Percentiles rank a stretch among this genome's conserved stretches.
phyloP scores from a whole-genome alignment of 2,329 filamentous ascomycete genomes.

The Massarina eburnea region DNA sequence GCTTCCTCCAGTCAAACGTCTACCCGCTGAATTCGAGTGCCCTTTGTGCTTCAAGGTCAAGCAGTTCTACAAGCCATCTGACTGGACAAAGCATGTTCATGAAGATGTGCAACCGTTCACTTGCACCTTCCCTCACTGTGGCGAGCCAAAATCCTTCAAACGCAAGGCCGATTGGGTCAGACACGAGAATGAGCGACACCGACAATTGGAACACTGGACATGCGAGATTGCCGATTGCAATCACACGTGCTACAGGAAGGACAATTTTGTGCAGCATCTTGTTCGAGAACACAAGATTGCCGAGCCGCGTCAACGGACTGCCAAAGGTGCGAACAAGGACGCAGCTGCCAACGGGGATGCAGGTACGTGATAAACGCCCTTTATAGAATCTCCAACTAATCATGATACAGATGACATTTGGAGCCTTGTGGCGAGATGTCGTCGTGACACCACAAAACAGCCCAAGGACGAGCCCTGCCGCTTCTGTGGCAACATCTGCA shows the following conservation, averaged over 20 bases:
- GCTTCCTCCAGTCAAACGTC: constrained; percentile 71
- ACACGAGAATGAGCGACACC: constrained; percentile 88
- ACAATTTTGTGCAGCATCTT: constrained; percentile 92
- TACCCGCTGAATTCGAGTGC: constrained; percentile 89
- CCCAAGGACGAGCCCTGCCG: constrained; percentile 79
- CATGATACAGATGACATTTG: constrained; percentile 63
- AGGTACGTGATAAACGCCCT: constrained; percentile 16
- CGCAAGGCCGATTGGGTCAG: constrained; percentile 94
- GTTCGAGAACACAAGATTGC: constrained; percentile 86
- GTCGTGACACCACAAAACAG: constrained; percentile 64
- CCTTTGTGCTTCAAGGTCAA: constrained; percentile 83
- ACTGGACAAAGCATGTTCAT: constrained; percentile 96
- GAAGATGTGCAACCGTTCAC: constrained; percentile 93
- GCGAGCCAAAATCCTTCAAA: constrained; percentile 89
- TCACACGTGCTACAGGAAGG: constrained; percentile 81
- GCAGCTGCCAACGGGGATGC: constrained; percentile 24
- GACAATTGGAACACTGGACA: constrained; percentile 88
- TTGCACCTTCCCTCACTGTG: constrained; percentile 82
- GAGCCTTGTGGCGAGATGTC: constrained; percentile 77
- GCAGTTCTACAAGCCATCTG: constrained; percentile 85
- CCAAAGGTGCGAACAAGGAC: constrained; percentile 48
- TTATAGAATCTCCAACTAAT: constrained; percentile 12
- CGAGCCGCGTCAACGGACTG: constrained; percentile 76
- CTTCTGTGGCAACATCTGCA: constrained; percentile 80
- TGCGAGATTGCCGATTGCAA: constrained; percentile 79